Evolutionary conservation across 1,284 basidiomycete genomes (phyloP), one percentile per base, ranked within the genome.

Genomic region (Ganoderma resinaceum): DNA sequence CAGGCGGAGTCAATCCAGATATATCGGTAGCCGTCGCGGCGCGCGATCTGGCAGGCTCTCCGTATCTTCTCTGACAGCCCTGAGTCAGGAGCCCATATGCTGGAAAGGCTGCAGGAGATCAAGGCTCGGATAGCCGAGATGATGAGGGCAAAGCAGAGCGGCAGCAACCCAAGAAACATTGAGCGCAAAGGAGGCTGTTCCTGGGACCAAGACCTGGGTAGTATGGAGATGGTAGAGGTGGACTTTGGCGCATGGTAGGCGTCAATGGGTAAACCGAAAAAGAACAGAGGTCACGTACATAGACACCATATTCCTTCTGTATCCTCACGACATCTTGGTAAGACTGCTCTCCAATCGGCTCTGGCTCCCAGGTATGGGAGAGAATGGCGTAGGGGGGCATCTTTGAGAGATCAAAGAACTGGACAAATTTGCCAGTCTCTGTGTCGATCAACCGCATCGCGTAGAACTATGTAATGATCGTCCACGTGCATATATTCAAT

Each of bases 1-100:
- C 65, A 66, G 65, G 57, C 60, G 35, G 59, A 52, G 65, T 65
- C 63, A 33, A 46, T 58, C 63, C 63, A 65, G 57, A 65, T 42
- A 26, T 35, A 60, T 3, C 23, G n/a, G 43, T 59, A 52, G 20
- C 63, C 63, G 57, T 65, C 38, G 5, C 14, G 14, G 18, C 23
- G n/a, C 11, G 63, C 63, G 33, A 65, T 16, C 23, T n/a, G 12
- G 43, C 63, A 65, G 16, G 57, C 52, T 16, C 12, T 20, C 1
- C 58, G 57, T n/a, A 65, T 26, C 63, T 65, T 65, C 12, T 33
- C 49, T 16, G 62, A 63, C 14, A 61, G 40, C 43, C 43, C 43
- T n/a, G 43, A 46, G 20, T 46, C 20, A n/a, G n/a, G 8, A 23
- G 20, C 6, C 43, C 43, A 46, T 46, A 46, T 9, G n/a, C 16